Base-by-base conservation (phyloP, 257 asterid genomes). In the Petunia axillaris region DNA sequence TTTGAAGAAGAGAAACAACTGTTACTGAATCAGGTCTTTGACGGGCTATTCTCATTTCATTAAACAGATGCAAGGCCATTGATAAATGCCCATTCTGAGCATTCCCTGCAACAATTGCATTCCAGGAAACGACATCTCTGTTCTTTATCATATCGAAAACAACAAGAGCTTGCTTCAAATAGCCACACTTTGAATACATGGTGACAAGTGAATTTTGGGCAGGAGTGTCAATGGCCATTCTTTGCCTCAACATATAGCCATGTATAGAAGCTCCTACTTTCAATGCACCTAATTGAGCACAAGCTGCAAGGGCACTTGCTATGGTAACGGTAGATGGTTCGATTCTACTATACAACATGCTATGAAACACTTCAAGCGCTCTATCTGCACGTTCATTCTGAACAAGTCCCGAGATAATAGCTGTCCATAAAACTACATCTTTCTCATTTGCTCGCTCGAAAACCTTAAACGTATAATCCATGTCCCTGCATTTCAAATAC, bases 121-220 rank as follows among this genome's bases (percentile, higher is more conserved):
- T 94, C 98, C 97, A 94, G 63, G 98, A 92, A 36, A 92, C 98
- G 39, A 90, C 84, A 68, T 94, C 96, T 85, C 92, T 88, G 83
- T 86, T 77, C 46, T 48, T 80, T 89, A 94, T 94, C 89, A 71
- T 82, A 73, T 82, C 76, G 79, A 94, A 94, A 89, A 88, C 89
- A 10, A 82, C 54, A 79, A 76, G 81, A 78, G 97, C 89, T 86
- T 86, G 90, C 81, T 85, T 86, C 76, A 94, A 80, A 79, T 62
- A 76, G 77, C 92, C 97, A 81, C 97, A 92, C 85, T 92, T 92
- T 5, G 93, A 94, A 71, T 94, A 94, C 92, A 94, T 84, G 67
- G 89, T 90, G 68, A 94, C 79, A 52, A 94, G 98, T 70, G 98
- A 87, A 81, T 94, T 94, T 66, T 87, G 91, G 13, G 84, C 82